Evolutionary conservation across 257 asterid species (phyloP).

Genomic region (Solanum bukasovii): DNA sequence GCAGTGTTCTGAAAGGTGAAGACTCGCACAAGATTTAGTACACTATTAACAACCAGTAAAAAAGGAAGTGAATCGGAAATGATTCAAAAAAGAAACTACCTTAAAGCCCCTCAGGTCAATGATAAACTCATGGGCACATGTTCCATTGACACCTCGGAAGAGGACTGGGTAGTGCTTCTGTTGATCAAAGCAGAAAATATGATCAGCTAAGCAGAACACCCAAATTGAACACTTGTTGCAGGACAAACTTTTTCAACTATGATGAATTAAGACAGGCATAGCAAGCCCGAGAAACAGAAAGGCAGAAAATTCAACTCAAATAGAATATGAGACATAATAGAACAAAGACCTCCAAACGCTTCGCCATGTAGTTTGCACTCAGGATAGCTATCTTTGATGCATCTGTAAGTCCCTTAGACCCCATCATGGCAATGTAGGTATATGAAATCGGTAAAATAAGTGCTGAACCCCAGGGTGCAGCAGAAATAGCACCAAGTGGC

Average conservation of each 20-base stretch:
- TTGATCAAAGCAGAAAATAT: slow-evolving; percentile 15
- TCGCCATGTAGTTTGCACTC: slow-evolving; percentile 94
- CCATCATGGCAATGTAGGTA: slow-evolving; percentile 97
- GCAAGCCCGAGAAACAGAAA: neutral
- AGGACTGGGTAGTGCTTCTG: slow-evolving; percentile 86
- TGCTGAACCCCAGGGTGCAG: slow-evolving; percentile 99
- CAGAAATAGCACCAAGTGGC: slow-evolving; percentile 90
- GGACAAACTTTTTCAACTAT: neutral
- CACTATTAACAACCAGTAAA: neutral
- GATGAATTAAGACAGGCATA: neutral
- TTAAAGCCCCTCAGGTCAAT: slow-evolving; percentile 85
- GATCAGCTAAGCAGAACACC: neutral
- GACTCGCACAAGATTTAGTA: slow-evolving; percentile 2
- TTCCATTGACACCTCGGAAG: slow-evolving; percentile 94
- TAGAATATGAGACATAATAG: neutral
- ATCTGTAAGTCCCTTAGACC: slow-evolving; percentile 78
- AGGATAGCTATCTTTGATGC: slow-evolving; percentile 94
- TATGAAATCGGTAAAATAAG: slow-evolving; percentile 95
- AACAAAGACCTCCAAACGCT: slow-evolving; percentile 73
- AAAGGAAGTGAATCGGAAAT: neutral
- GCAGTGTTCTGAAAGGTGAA: slow-evolving; percentile 53
- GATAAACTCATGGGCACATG: slow-evolving; percentile 91
- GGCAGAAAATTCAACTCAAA: neutral
- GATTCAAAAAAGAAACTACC: slow-evolving; percentile 27
- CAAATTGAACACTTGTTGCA: neutral